Conservation (phyloP, 257 asterid species). For the Jaltomata sinuosa region DNA sequence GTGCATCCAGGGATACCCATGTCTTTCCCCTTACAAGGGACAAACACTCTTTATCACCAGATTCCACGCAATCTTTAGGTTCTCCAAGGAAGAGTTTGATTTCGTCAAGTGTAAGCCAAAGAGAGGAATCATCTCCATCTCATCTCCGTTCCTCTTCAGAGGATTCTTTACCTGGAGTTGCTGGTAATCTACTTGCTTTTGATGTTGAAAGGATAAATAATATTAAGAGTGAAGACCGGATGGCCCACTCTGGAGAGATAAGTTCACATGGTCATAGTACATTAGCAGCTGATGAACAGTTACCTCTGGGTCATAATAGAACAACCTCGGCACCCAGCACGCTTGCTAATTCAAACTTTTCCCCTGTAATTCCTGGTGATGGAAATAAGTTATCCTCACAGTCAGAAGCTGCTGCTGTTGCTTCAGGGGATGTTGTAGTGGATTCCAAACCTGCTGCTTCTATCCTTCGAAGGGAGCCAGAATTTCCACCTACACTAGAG, state of each 20-base stretch:
- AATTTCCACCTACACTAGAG: conserved; percentile 41
- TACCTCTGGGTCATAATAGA: conserved; percentile 40
- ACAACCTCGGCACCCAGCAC: conserved; percentile 54
- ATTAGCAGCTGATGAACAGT: conserved; percentile 24
- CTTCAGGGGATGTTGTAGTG: conserved; percentile 52
- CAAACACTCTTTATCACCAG: conserved; percentile 34
- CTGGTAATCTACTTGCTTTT: conserved; percentile 29
- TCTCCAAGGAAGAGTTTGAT: conserved; percentile 33
- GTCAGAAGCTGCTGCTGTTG: conserved; percentile 39
- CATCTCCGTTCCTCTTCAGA: conserved; percentile 54
- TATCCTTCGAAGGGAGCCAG: conserved; percentile 39
- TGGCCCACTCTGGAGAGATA: conserved; percentile 57
- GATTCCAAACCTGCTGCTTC: conserved; percentile 42
- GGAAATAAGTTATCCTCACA: conserved; percentile 44
- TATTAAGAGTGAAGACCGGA: conserved; percentile 41
- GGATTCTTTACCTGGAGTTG: conserved; percentile 42
- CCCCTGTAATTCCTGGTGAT: conserved; percentile 44
- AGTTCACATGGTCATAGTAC: conserved; percentile 28
- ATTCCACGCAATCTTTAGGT: conserved; percentile 22
- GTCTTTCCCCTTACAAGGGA: conserved; percentile 18
- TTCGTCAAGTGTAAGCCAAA: conserved; percentile 28
- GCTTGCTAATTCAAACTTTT: conserved; percentile 40
- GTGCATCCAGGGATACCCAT: conserved; percentile 22
- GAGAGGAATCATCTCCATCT: conserved; percentile 33
- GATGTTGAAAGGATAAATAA: conserved; percentile 39